Percentiles rank a stretch among this genome's conserved stretches.
These are phyloP conservation scores for Dictyostelium brefeldianum DNA, from an alignment of 78 protist species.

Conservation along the genomic window DNA sequence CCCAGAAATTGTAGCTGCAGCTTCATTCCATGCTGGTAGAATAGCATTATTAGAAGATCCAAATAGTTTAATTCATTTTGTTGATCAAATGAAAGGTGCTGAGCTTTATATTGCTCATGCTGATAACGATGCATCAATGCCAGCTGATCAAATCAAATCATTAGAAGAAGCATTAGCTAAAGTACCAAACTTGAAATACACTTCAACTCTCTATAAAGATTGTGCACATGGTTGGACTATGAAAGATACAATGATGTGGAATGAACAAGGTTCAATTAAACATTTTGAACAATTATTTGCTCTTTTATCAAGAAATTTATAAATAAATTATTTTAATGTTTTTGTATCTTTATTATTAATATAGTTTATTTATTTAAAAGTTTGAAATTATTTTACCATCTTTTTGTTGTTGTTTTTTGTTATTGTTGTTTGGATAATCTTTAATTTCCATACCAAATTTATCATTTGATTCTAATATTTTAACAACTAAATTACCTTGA, in stretches of 20 bases:
- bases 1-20: slow-evolving; percentile 33
- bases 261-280: slow-evolving; percentile 20
- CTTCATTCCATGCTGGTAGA: slow-evolving; percentile 46
- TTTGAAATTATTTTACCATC: no score
- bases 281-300: neutral
- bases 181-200: neutral
- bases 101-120: slow-evolving; percentile 63
- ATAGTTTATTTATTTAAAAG: no score
- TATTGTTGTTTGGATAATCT: neutral
- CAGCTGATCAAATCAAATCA: neutral
- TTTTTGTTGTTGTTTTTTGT: no score
- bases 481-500: slow-evolving; percentile 21
- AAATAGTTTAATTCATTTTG: neutral
- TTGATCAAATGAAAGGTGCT: neutral
- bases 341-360: no score
- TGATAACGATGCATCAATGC: slow-evolving; percentile 40
- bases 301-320: neutral
- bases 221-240: slow-evolving; percentile 57
- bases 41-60: neutral
- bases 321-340: no score
- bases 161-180: slow-evolving; percentile 23
- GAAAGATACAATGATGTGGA: slow-evolving; percentile 33
- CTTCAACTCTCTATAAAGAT: neutral
- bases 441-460: neutral
- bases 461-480: slow-evolving; percentile 34